Percentiles rank a stretch among this genome's conserved stretches.
phyloP scores from a whole-genome alignment of 2,329 filamentous ascomycete species.

The Ceratocystis ficicola region DNA sequence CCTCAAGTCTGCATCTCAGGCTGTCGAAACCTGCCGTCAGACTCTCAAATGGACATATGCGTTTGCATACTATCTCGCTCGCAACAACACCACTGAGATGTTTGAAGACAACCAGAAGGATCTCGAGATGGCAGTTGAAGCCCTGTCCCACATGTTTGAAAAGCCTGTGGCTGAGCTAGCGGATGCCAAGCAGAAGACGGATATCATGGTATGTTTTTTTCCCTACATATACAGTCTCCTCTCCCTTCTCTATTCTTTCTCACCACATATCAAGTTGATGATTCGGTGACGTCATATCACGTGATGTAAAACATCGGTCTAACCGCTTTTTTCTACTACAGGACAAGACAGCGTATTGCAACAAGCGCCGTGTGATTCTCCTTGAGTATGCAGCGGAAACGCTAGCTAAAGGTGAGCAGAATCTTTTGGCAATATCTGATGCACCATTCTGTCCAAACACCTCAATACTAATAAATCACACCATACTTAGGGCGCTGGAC shows the following conservation, averaged over 20 bases:
- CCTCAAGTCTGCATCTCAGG: slow-evolving; percentile 81
- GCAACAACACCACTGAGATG: slow-evolving; percentile 91
- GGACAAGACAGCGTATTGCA: slow-evolving; percentile 96
- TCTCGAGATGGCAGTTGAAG: slow-evolving; percentile 91
- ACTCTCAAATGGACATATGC: slow-evolving; percentile 99
- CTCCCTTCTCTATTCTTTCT: neutral
- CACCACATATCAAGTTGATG: neutral
- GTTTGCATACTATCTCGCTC: slow-evolving; percentile 92
- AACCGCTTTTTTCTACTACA: slow-evolving; percentile 6
- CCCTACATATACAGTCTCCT: neutral
- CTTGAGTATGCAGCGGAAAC: slow-evolving; percentile 89
- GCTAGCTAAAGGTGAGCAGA: slow-evolving; percentile 58
- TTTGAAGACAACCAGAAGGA: slow-evolving; percentile 99
- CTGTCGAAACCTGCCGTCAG: slow-evolving; percentile 91
- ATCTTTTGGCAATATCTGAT: neutral
- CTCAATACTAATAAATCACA: neutral
- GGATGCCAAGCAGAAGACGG: slow-evolving; percentile 81
- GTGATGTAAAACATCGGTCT: neutral
- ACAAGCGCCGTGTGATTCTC: slow-evolving; percentile 76
- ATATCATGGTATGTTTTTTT: slow-evolving; percentile 55
- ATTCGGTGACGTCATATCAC: slow-evolving; percentile 16
- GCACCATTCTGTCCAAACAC: too few relatives aligned
- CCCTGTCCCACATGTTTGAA: slow-evolving; percentile 97
- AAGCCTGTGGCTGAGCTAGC: slow-evolving; percentile 82
- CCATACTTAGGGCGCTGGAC: slow-evolving; percentile 20